Evolutionary conservation across 2,329 filamentous ascomycete species (phyloP).

Genomic region (Zasmidium angulare): DNA sequence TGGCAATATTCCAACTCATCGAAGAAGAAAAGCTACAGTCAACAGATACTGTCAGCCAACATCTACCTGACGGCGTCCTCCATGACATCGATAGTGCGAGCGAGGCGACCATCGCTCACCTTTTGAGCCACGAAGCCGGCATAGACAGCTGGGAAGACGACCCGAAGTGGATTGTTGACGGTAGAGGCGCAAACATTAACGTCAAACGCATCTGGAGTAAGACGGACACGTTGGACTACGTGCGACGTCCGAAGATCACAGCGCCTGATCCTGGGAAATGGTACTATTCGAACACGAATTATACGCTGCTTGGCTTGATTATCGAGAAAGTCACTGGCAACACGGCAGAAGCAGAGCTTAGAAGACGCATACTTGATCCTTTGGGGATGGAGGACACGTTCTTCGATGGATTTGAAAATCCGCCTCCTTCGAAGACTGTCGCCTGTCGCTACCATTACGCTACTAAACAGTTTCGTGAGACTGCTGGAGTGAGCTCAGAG

Average conservation of each 20-base stretch:
- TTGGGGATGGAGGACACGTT: not conserved
- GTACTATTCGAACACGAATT: conserved; percentile 12
- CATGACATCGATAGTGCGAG: conserved; percentile 3
- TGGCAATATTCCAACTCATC: conserved; percentile 8
- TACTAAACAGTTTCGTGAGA: not conserved
- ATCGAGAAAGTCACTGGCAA: conserved; percentile 4
- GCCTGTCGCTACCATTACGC: not conserved
- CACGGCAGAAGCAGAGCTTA: not conserved
- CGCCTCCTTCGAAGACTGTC: not conserved
- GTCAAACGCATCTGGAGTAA: conserved; percentile 5
- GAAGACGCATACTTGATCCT: not conserved
- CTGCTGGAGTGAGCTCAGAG: not conserved
- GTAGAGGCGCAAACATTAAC: conserved; percentile 4
- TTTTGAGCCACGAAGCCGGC: conserved; percentile 9
- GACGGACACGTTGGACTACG: conserved; percentile 5
- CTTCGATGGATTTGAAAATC: not conserved
- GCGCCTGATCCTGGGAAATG: conserved; percentile 6
- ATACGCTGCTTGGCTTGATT: conserved; percentile 11
- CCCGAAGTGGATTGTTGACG: conserved; percentile 6
- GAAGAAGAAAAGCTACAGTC: conserved; percentile 9
- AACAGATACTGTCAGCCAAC: conserved; percentile 1
- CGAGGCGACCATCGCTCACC: conserved; percentile 1
- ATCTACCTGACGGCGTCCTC: not conserved
- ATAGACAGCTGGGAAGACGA: conserved; percentile 14
- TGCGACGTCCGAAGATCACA: conserved; percentile 3